Conservation (phyloP, 139 green algal genomes). For the Astrephomene gubernaculifera region DNA sequence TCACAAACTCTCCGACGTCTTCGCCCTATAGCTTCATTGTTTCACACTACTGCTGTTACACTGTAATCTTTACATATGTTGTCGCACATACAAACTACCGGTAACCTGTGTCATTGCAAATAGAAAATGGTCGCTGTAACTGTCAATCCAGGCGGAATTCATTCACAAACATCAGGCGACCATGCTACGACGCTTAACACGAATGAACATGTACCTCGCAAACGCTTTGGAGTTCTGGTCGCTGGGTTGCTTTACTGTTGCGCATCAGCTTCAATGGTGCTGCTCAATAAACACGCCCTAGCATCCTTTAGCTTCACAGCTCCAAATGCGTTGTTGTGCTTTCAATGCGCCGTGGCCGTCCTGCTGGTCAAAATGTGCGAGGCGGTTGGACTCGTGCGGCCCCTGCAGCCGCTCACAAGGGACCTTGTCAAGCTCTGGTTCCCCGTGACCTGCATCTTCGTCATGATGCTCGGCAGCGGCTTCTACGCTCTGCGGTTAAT, state of each 20-base stretch:
- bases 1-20: too few relatives aligned
- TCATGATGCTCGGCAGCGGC: constrained; percentile 84
- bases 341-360: constrained; percentile 83
- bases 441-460: constrained; percentile 59
- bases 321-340: constrained; percentile 83
- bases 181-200: too few relatives aligned
- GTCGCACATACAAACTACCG: too few relatives aligned
- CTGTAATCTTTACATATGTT: too few relatives aligned
- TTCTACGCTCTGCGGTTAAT: constrained; percentile 84
- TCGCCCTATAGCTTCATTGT: too few relatives aligned
- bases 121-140: too few relatives aligned
- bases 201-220: too few relatives aligned
- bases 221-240: constrained; percentile 13
- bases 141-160: too few relatives aligned
- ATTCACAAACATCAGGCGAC: too few relatives aligned
- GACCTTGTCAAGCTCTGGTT: constrained; percentile 79
- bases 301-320: constrained; percentile 83
- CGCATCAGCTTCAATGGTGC: constrained; percentile 61
- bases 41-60: too few relatives aligned
- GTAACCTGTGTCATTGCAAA: too few relatives aligned
- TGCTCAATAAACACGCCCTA: constrained; percentile 87
- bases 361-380: constrained; percentile 73
- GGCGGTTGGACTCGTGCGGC: constrained; percentile 65
- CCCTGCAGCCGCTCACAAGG: constrained; percentile 67
- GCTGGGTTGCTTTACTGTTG: constrained; percentile 54